Base-by-base conservation (phyloP, 2,329 filamentous ascomycete genomes). In the Penicillium concentricum region DNA sequence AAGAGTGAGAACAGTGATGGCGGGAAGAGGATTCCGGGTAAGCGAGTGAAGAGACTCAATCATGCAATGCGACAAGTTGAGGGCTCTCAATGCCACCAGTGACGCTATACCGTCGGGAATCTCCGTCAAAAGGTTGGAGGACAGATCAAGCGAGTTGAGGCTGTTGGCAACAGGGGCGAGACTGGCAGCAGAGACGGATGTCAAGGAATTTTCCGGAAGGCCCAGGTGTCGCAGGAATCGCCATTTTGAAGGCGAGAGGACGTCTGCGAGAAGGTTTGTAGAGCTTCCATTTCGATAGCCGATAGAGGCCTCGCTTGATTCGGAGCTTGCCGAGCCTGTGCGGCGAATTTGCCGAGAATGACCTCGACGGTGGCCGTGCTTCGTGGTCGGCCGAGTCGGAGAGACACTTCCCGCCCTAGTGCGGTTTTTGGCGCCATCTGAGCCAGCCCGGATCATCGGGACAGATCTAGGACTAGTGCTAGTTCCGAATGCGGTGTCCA, bases 41-140 rank as follows among this genome's bases (percentile, higher is more conserved):
- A 99, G 80, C 2, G 93, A 96, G 67, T 95, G 90, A 54, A 99
- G 81, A 16, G 92, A 94, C 66, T 93, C 90, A 61, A 99, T 97
- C 92, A 97, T 97, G 81, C 93, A 97, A 68, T 96, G 90, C 4
- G 93, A 96, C 26, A 99, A 81, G 68, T 99, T 97, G 52, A 99
- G 79, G 24, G 94, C 92, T 62, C 92, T 87, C n/a, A 99, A 83
- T 28, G 91, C 88, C 20, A 91, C 92, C 56, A 99, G 80, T 10
- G 86, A 90, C 13, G 92, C 89, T 56, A 99, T 79, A 67, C 90
- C 94, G 72, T 97, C 94, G 1, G 94, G 94, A 52, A 97, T 89
- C 72, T 97, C 90, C n/a, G 86, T 87, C 73, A 99, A 96, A 32
- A 96, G 85, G 69, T 99, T 99, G 49, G 87, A 87, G 0, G 94